Base-by-base conservation (phyloP, 2,329 filamentous ascomycete species). In the Aspergillus viridinutans region DNA sequence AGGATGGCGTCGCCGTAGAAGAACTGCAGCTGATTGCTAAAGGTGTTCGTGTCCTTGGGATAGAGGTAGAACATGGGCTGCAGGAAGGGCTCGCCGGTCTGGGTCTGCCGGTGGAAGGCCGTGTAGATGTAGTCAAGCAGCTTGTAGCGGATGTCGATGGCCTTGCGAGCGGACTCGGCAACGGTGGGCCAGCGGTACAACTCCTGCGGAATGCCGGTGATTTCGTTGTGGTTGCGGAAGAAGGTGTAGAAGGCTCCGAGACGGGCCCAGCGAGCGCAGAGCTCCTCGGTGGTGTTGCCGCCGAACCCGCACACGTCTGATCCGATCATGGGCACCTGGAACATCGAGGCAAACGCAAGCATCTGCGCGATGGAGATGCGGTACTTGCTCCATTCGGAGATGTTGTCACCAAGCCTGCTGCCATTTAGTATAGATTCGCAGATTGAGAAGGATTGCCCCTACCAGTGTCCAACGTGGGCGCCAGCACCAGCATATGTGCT, bases 41-140 rank as follows among this genome's bases (percentile, higher is more conserved):
- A 83, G 0, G 81, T 81, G 56, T 81, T 78, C 2, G 68, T 50
- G 61, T 86, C 84, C 14, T 74, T 62, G 0, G 84, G 89, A 69
- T 92, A 92, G 28, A 84, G 69, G 76, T 86, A 93, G 74, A 89
- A 90, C 55, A 92, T 72, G 0, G 90, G 89, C 64, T 85, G 85
- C 54, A 91, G 76, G 61, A 86, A 77, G 0, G 90, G 88, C 1
- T 80, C 81, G 35, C 90, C 90, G 47, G 82, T 81, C 20, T 77
- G 66, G 29, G 79, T 81, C 69, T 90, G 83, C 56, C 76, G 74
- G 68, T 86, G 78, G 63, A 91, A 78, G 0, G 85, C 84, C 1
- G 89, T 92, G 78, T 93, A 92, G 58, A 90, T 80, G 74, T 92
- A 92, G 66, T 92, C 89, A 12, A 92, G 78, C n/a, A 92, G 78